Evolutionary conservation across 192 early-diverging fungal species (phyloP).

Genomic region (Coemansia sp.): DNA sequence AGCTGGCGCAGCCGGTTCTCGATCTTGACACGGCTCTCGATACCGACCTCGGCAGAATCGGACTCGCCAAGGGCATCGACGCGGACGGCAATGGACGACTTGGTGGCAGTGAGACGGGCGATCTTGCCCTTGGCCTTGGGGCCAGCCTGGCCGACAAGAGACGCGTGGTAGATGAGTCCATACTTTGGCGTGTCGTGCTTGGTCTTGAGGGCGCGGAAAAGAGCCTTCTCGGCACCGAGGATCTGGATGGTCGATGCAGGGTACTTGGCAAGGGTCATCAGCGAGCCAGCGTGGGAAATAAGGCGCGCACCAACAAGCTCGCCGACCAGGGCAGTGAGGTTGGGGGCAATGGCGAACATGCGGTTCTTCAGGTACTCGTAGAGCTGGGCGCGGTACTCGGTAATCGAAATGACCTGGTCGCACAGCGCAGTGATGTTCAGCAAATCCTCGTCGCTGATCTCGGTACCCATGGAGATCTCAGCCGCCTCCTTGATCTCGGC

Average conservation of each 20-base stretch:
- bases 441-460: slow-evolving; percentile 95
- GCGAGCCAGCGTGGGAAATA: slow-evolving; percentile 94
- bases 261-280: slow-evolving; percentile 97
- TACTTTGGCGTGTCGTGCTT: slow-evolving; percentile 99
- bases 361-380: slow-evolving; percentile 98
- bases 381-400: slow-evolving; percentile 92
- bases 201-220: slow-evolving; percentile 98
- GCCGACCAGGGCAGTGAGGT: slow-evolving; percentile 91
- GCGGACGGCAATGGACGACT: slow-evolving; percentile 84
- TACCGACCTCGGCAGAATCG: slow-evolving; percentile 77
- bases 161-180: slow-evolving; percentile 97
- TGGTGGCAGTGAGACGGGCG: slow-evolving; percentile 90
- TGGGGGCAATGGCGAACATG: slow-evolving; percentile 88
- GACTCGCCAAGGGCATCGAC: slow-evolving; percentile 89
- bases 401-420: slow-evolving; percentile 94
- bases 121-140: slow-evolving; percentile 99
- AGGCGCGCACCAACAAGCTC: slow-evolving; percentile 98
- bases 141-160: slow-evolving; percentile 92
- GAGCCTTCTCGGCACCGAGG: slow-evolving; percentile 99
- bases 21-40: slow-evolving; percentile 82
- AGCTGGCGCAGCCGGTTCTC: slow-evolving; percentile 86
- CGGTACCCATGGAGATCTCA: slow-evolving; percentile 98
- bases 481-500: slow-evolving; percentile 93
- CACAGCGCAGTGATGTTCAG: slow-evolving; percentile 91
- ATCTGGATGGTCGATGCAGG: slow-evolving; percentile 99